Evolutionary conservation across 257 asterid species (phyloP).

Genomic region (Petunia axillaris): DNA sequence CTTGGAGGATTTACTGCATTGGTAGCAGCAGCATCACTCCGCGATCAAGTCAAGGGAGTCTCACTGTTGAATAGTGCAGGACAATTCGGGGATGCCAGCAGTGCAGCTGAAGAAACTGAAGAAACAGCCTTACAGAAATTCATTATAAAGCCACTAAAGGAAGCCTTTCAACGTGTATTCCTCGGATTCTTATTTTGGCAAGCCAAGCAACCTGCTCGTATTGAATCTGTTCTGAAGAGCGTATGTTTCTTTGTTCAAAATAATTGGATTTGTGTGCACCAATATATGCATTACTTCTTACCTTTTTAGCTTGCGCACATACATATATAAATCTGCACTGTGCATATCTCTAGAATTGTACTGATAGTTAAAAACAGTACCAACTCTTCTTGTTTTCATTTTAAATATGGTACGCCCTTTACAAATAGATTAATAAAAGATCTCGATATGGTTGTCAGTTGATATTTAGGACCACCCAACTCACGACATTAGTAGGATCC

Average conservation of each 20-base stretch:
- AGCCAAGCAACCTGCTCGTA: constrained; percentile 90
- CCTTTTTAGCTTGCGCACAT: background rate
- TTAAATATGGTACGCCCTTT: background rate
- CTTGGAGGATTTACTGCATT: constrained; percentile 96
- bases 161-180: constrained; percentile 70
- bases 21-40: constrained; percentile 68
- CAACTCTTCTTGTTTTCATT: background rate
- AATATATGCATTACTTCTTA: background rate
- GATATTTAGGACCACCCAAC: background rate
- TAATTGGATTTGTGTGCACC: background rate
- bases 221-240: constrained; percentile 84
- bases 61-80: constrained; percentile 85
- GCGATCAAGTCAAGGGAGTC: constrained; percentile 79
- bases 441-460: background rate
- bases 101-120: constrained; percentile 48
- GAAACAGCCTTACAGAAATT: constrained; percentile 58
- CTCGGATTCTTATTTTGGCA: constrained; percentile 95
- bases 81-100: constrained; percentile 71
- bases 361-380: background rate
- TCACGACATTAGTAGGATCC: background rate
- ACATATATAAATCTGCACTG: background rate
- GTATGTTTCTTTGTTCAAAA: constrained; percentile 43
- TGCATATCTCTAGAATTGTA: background rate
- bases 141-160: constrained; percentile 73
- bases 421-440: background rate